Evolutionary conservation across 139 green algal genomes (phyloP).

Genomic region (Picochlorum costavermella): DNA sequence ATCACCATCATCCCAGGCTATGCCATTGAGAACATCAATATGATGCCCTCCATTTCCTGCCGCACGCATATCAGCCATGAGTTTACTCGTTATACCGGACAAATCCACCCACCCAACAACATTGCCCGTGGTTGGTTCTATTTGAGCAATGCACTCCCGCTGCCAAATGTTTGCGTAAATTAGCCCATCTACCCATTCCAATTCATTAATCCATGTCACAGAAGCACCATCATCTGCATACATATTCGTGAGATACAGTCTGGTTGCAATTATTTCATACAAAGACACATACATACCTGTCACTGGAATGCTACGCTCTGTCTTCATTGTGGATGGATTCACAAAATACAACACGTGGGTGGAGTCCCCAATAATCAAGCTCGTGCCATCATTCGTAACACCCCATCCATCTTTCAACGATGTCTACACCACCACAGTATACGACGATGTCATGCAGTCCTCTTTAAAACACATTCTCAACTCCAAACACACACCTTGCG

Average conservation of each 20-base stretch:
- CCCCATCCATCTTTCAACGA: slow-evolving; percentile 79
- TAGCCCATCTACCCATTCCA: slow-evolving; percentile 69
- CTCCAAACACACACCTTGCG: neutral
- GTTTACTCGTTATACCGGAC: slow-evolving; percentile 24
- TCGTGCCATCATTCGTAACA: slow-evolving; percentile 51
- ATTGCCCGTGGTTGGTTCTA: slow-evolving; percentile 45
- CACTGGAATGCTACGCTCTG: slow-evolving; percentile 20
- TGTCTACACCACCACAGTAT: slow-evolving; percentile 15
- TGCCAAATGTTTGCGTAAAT: slow-evolving; percentile 82
- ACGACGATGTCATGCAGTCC: too few species aligned
- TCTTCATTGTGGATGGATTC: slow-evolving; percentile 37
- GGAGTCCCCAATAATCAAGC: slow-evolving; percentile 66
- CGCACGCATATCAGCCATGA: slow-evolving; percentile 7
- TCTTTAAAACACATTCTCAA: too few species aligned
- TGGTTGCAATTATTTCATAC: neutral
- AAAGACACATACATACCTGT: neutral
- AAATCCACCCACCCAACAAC: slow-evolving; percentile 66
- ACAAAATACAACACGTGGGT: slow-evolving; percentile 50
- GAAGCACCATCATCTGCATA: slow-evolving; percentile 12
- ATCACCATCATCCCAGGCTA: slow-evolving; percentile 61
- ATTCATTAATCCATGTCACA: slow-evolving; percentile 41
- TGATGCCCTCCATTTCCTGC: slow-evolving; percentile 11
- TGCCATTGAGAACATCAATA: slow-evolving; percentile 80
- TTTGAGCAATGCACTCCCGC: slow-evolving; percentile 75
- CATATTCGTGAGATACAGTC: slow-evolving; percentile 7